Evolutionary conservation across 2,329 filamentous ascomycete species (phyloP), one percentile per base, ranked within the genome.

Genomic region (Colletotrichum chlorophyti): DNA sequence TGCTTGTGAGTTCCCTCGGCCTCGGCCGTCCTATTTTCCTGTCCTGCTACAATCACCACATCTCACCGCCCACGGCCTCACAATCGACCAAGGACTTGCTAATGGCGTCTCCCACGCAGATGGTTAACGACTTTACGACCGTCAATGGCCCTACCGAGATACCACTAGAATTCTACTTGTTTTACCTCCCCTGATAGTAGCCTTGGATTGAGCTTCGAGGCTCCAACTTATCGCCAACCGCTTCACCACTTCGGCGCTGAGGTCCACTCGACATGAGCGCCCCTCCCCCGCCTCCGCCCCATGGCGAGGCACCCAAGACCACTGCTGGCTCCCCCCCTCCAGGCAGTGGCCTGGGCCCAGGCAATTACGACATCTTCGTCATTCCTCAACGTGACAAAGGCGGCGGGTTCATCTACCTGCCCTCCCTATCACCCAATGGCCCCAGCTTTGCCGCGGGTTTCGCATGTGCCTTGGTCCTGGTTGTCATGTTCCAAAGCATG

Each of bases 301-400:
- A 97, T 77, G 92, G 93, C 74, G 83, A 87, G 69, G 89, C 87
- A 65, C 90, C 91, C 46, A 88, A 88, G 72, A 85, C 84, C 17
- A 82, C 85, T 48, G 81, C 85, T 32, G 74, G 80, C 14, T 81
- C 85, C 48, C 55, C 55, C 11, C 55, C 55, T 45, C 55, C 55
- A 19, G 81, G 85, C 34, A 73, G 79, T 19, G 89, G 90, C 54
- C 79, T 97, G 43, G 94, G 94, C 3, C 83, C 90, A 1, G 93
- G 94, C 53, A 96, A 95, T 71, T 98, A 97, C 75, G 94, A 98
- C 78, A 96, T 98, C 70, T 97, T 97, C 78, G 90, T 97, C 72
- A 93, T 98, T 68, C 94, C 94, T 7, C 91, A 93, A 42, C 93
- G 97, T 73, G 94, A 93, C 10, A 84, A 93, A 6, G 94, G 94